Percentiles rank a stretch among this genome's conserved stretches.
Evolutionary conservation across 495 filamentous ascomycete genomes (phyloP).

Genomic region (Talaromyces proteolyticus): DNA sequence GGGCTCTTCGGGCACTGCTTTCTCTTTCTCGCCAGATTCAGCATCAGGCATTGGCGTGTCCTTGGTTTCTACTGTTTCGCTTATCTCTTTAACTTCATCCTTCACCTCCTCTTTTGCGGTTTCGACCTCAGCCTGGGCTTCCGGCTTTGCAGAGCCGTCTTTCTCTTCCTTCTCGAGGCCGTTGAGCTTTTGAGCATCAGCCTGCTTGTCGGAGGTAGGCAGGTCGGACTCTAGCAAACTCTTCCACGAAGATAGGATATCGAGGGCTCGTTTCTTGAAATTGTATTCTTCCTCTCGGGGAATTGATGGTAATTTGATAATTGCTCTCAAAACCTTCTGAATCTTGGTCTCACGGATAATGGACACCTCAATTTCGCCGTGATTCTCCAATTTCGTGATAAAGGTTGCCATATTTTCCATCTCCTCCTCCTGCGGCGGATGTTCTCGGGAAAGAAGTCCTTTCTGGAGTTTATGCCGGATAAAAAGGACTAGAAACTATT

Average conservation of each 20-base stretch:
- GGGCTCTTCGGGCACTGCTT: not conserved
- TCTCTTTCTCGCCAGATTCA: not conserved
- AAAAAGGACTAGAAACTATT: slow-evolving; percentile 43
- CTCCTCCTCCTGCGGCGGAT: slow-evolving; percentile 78
- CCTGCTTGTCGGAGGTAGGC: slow-evolving; percentile 46
- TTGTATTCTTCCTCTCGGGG: slow-evolving; percentile 79
- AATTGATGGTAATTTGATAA: slow-evolving; percentile 75
- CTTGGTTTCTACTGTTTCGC: not conserved
- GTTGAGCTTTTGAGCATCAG: slow-evolving; percentile 41
- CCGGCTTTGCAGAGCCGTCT: slow-evolving; percentile 11
- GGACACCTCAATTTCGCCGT: slow-evolving; percentile 72
- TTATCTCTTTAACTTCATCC: slow-evolving; percentile 4
- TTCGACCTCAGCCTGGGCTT: slow-evolving; percentile 17
- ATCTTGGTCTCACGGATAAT: slow-evolving; percentile 87
- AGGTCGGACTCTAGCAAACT: slow-evolving; percentile 60
- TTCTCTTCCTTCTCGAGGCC: slow-evolving; percentile 43
- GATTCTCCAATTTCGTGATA: slow-evolving; percentile 71
- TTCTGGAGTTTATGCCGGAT: slow-evolving; percentile 87
- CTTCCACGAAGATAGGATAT: slow-evolving; percentile 76
- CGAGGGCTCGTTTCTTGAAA: slow-evolving; percentile 73
- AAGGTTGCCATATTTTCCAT: slow-evolving; percentile 79
- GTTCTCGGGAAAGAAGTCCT: slow-evolving; percentile 77
- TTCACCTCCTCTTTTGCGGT: slow-evolving; percentile 16
- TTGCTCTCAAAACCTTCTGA: slow-evolving; percentile 88
- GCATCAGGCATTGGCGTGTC: not conserved